Base-by-base conservation (phyloP, 345 rosid genomes). In the Arabis hirsuta region DNA sequence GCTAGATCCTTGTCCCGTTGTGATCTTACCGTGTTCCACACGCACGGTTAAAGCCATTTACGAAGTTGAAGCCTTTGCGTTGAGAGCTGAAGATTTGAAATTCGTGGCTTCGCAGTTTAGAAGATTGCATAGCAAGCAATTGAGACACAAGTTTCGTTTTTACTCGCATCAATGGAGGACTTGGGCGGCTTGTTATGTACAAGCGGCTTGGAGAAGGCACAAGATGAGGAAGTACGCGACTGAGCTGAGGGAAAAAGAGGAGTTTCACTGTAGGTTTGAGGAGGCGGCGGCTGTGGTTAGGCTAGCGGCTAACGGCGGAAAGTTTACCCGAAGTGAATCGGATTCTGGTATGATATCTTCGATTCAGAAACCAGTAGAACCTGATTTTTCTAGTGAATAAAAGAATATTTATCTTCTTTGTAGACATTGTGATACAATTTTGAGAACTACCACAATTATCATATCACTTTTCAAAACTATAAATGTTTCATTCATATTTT, bases 161-260 rank as follows among this genome's bases (percentile, higher is more conserved):
- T 87, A 89, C 77, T 91, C 95, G 0, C 97, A 91, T 69, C 98
- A 94, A 9, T 94, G 98, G 95, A 79, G 96, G 72, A 45, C 88
- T 42, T 89, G 95, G 98, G 96, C 98, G 6, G 96, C 92, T 6
- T 91, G 96, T 67, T 91, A 89, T 58, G 41, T 91, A 14, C 97
- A 94, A 62, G 87, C 84, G 1, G 96, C 96, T 2, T 94, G 97
- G 96, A 82, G 88, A 48, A 72, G 96, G 64, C 76, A 77, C 50
- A 86, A 82, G 78, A 90, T 81, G 79, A 72, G 90, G 69, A 89
- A 79, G 73, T 84, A 78, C 29, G 83, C 83, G 0, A 84, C 77
- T 14, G 86, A 83, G 57, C 76, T 85, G 22, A 86, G 84, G 73
- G 84, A 70, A 32, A 72, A 60, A 72, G 77, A 72, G 56, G 77